Base-by-base conservation (phyloP, 495 filamentous ascomycete species). In the Rostrohypoxylon terebratum region DNA sequence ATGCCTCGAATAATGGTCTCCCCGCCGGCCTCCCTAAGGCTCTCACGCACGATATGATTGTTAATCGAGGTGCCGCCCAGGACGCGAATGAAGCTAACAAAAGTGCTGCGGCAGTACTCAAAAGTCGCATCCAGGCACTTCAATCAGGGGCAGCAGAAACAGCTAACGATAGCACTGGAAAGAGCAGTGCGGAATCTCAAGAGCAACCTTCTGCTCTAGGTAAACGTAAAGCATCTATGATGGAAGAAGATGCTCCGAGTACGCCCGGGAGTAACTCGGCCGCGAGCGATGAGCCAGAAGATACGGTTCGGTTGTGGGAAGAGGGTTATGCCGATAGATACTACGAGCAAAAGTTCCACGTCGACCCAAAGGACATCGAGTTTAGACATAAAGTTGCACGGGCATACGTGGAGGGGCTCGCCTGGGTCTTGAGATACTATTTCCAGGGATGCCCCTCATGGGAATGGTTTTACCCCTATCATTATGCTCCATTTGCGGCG, bases 401-500 rank as follows among this genome's bases (percentile, higher is more conserved):
- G 54, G 88, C 91, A 14, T 99, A 99, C 79, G 93, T 94, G n/a
- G 93, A 97, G 83, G 96, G 96, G 51, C 87, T 98, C n/a, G 91
- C 91, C 36, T 99, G 96, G 96, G 96, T 98, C n/a, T 83, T 99
- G 23, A 84, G 91, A 16, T 99, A 99, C 77, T 99, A 99, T 79
- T 96, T 97, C 78, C 96, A 99, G 80, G 96, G 96, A 16, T 98
- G 96, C 75, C 93, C 96, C 10, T 97, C 93, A 1, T 98, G 96
- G 96, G 95, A 91, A 57, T 99, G 96, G 96, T 99, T 94, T 77
- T 99, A 97, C 75, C 96, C 96, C 1, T 95, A 98, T 77, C 96
- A 99, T 78, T 99, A 99, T 76, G 96, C 96, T 4, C 96, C 96
- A 10, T 98, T 98, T 81, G 96, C 96, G 0, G 91, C 94, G 48